Percentiles rank a stretch among this genome's conserved stretches.
Conservation (phyloP, 1,139 yeast genomes). For the Pichia norvegensis region DNA sequence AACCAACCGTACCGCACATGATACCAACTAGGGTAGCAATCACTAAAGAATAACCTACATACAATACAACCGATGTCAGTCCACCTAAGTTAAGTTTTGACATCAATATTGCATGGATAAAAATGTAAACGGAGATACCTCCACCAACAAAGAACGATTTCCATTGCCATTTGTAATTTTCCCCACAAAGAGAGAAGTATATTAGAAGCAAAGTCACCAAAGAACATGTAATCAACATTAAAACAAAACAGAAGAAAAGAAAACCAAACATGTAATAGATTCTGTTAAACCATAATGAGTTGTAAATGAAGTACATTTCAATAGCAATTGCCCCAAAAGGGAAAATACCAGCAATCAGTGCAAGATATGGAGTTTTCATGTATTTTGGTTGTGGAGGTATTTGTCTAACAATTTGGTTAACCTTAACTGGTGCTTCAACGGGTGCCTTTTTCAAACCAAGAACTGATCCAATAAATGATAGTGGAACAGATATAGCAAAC, state of each 20-base stretch:
- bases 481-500: slow-evolving; percentile 80
- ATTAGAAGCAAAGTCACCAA: slow-evolving; percentile 74
- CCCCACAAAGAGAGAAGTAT: slow-evolving; percentile 80
- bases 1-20: slow-evolving; percentile 85
- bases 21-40: slow-evolving; percentile 68
- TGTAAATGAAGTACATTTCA: slow-evolving; percentile 81
- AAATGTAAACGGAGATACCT: slow-evolving; percentile 79
- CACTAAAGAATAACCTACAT: slow-evolving; percentile 76
- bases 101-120: slow-evolving; percentile 72
- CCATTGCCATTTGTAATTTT: slow-evolving; percentile 98
- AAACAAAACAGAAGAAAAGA: slow-evolving; percentile 74
- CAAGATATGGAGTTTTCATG: slow-evolving; percentile 56
- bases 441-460: slow-evolving; percentile 61
- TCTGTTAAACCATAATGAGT: slow-evolving; percentile 90
- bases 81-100: slow-evolving; percentile 67
- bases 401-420: slow-evolving; percentile 93
- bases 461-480: slow-evolving; percentile 73
- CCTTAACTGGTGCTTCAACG: slow-evolving; percentile 67
- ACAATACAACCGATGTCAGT: slow-evolving; percentile 66
- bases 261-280: slow-evolving; percentile 97
- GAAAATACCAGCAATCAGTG: slow-evolving; percentile 78
- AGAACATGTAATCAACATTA: slow-evolving; percentile 77
- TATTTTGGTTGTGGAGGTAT: slow-evolving; percentile 89
- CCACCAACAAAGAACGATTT: slow-evolving; percentile 83
- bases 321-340: slow-evolving; percentile 95